Evolutionary conservation across 345 rosid genomes (phyloP).

Genomic region (Combretum micranthum): DNA sequence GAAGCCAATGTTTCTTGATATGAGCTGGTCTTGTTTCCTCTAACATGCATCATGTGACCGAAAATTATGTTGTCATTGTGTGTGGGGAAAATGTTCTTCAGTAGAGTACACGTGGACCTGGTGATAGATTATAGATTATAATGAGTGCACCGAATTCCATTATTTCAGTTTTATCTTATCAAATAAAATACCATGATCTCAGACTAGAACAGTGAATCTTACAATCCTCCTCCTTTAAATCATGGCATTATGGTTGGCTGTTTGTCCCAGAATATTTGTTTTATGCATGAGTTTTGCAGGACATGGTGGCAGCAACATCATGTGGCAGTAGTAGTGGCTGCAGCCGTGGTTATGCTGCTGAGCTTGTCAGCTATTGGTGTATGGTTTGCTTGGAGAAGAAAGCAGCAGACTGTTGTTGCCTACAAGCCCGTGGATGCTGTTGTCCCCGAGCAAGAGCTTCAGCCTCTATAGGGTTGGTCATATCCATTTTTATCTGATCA

Average conservation of each 20-base stretch:
- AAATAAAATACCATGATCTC: too few relatives aligned
- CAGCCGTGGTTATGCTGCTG: slow-evolving; percentile 27
- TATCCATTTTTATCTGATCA: neutral
- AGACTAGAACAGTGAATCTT: too few relatives aligned
- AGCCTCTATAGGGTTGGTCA: slow-evolving; percentile 29
- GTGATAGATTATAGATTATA: too few relatives aligned
- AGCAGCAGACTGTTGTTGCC: slow-evolving; percentile 23
- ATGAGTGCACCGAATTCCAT: too few relatives aligned
- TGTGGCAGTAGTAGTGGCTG: slow-evolving; percentile 30
- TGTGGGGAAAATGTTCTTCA: too few relatives aligned
- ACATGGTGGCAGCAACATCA: slow-evolving; percentile 58
- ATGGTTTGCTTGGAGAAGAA: slow-evolving; percentile 43
- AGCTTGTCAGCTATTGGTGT: slow-evolving; percentile 35
- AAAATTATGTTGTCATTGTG: too few relatives aligned
- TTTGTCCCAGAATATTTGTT: neutral
- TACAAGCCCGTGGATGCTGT: slow-evolving; percentile 59
- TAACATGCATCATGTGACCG: too few relatives aligned
- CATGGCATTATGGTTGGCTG: neutral
- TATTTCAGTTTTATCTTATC: too few relatives aligned
- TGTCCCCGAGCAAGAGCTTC: slow-evolving; percentile 76
- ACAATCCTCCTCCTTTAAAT: neutral
- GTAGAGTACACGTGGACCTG: too few relatives aligned
- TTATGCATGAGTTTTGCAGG: slow-evolving; percentile 26
- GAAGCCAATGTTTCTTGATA: too few relatives aligned
- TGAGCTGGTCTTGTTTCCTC: too few relatives aligned